Percentiles rank a stretch among this genome's conserved stretches.
phyloP scores from a whole-genome alignment of 2,329 filamentous ascomycete genomes.

The Gyromitra esculenta region DNA sequence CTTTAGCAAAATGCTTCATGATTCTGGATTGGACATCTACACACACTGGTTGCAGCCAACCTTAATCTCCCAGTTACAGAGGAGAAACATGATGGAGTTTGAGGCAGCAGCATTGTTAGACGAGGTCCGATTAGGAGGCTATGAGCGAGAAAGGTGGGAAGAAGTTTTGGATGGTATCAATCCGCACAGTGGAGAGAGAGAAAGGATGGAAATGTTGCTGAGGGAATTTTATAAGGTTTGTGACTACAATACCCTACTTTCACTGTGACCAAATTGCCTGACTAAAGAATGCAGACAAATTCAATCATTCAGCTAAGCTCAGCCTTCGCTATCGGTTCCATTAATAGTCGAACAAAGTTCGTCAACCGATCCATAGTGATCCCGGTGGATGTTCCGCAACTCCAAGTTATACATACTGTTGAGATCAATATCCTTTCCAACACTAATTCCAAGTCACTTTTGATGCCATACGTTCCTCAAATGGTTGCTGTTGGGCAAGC shows the following conservation, averaged over 20 bases:
- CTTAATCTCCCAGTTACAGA: conserved; percentile 64
- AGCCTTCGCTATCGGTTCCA: conserved; percentile 49
- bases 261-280: not conserved
- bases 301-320: conserved; percentile 55
- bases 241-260: not conserved
- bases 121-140: conserved; percentile 65
- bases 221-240: conserved; percentile 65
- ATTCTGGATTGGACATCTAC: conserved; percentile 64
- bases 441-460: conserved; percentile 59
- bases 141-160: conserved; percentile 63
- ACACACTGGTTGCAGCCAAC: conserved; percentile 66
- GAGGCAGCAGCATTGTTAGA: conserved; percentile 67
- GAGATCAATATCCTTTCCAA: conserved; percentile 67
- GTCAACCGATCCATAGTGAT: conserved; percentile 77
- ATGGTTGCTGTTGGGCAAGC: conserved; percentile 63
- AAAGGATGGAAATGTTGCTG: conserved; percentile 65
- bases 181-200: conserved; percentile 44
- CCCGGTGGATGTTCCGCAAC: conserved; percentile 85
- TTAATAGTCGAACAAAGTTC: conserved; percentile 52
- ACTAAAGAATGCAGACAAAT: conserved; percentile 34
- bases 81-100: conserved; percentile 64
- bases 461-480: conserved; percentile 57
- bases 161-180: conserved; percentile 57
- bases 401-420: conserved; percentile 83
- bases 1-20: conserved; percentile 64